Base-by-base conservation (phyloP, 1,284 basidiomycete species). In the Moniliophthora roreri region DNA sequence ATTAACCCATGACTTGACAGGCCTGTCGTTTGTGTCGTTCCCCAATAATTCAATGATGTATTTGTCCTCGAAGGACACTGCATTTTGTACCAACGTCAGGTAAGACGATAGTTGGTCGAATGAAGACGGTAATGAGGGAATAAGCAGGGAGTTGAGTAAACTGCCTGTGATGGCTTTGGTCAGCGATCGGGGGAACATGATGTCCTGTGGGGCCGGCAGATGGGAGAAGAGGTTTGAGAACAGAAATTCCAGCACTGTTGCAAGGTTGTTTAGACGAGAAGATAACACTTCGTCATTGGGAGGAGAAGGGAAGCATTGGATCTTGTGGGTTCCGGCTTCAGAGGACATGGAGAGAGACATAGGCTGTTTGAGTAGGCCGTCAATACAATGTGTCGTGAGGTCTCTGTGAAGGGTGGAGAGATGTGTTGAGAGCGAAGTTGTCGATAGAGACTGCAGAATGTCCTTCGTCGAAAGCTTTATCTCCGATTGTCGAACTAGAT, bases 351-450 rank as follows among this genome's bases (percentile, higher is more conserved):
- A 64, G 23, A 85, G 60, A 20, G 71, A 74, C 41, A 69, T 68
- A 1, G 82, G 77, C 62, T 85, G 80, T 39, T 72, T 75, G 44
- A 87, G 71, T 35, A 84, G 63, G 54, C 73, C 68, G 32, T 87
- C 82, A 51, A 92, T 74, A 62, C 82, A 86, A 59, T 84, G 72
- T 1, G 74, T 60, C 10, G 75, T 71, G 21, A 92, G 63, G 61
- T 91, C 85, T 51, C 89, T 81, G 34, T 86, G 81, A 18, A 92
- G 70, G 23, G 77, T 79, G 4, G 76, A 63, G 26, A 91, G 72
- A 55, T 82, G 80, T 24, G 73, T 70, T 18, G 79, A 71, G 37
- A 90, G 69, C 3, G 82, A 79, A 4, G 72, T 52, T 6, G 74
- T 50, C n/a, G 84, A 78, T 8, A 91, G 71, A 10, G 87, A 84